Evolutionary conservation across 768 basidiomycete species (phyloP).

Genomic region (Mycena alexandri): DNA sequence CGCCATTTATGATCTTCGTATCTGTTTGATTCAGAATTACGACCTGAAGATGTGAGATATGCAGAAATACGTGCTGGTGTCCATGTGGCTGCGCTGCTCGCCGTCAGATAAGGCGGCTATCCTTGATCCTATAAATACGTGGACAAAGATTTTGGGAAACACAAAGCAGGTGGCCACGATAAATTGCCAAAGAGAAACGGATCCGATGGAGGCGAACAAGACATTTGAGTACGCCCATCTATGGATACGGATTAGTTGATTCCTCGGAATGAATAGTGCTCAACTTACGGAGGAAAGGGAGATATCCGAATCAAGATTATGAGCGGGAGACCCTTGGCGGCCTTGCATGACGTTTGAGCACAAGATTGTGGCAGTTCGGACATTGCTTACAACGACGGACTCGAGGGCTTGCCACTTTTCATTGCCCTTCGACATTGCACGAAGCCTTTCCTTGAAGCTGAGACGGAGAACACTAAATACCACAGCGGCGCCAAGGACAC

Average conservation of each 20-base stretch:
- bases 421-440: slow-evolving; percentile 70
- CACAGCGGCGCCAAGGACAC: slow-evolving; percentile 72
- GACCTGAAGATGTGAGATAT: slow-evolving; percentile 14
- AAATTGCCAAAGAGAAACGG: slow-evolving; percentile 84
- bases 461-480: slow-evolving; percentile 72
- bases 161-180: slow-evolving; percentile 77
- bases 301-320: slow-evolving; percentile 86
- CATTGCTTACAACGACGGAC: slow-evolving; percentile 72
- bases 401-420: slow-evolving; percentile 86
- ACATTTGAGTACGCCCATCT: slow-evolving; percentile 87
- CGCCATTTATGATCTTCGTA: slow-evolving; percentile 74
- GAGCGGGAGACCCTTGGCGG: slow-evolving; percentile 81
- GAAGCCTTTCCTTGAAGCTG: slow-evolving; percentile 68
- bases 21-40: slow-evolving; percentile 50
- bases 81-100: slow-evolving; percentile 80
- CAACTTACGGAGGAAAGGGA: slow-evolving; percentile 74
- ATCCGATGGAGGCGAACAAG: slow-evolving; percentile 81
- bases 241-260: no score
- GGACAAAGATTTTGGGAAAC: slow-evolving; percentile 78
- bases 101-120: slow-evolving; percentile 84
- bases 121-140: slow-evolving; percentile 84
- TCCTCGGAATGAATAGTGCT: neutral
- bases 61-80: slow-evolving; percentile 64
- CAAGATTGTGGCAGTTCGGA: slow-evolving; percentile 2
- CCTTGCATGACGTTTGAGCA: slow-evolving; percentile 52